Evolutionary conservation across 805 yeast genomes (phyloP).

Genomic region (Yarrowia sp.): DNA sequence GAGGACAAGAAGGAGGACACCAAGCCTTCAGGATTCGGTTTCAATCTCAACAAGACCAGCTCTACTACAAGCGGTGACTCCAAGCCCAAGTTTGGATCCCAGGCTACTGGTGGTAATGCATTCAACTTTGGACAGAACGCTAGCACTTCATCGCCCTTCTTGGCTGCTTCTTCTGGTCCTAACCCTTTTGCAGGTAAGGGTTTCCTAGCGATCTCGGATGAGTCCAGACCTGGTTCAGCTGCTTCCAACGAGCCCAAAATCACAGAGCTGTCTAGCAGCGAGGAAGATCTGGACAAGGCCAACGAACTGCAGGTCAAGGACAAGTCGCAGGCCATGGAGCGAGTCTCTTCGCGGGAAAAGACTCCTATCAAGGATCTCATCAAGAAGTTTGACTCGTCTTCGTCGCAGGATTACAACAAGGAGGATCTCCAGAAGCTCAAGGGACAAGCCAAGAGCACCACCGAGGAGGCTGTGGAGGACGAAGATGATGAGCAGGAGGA

Average conservation of each 20-base stretch:
- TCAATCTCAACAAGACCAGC: not conserved
- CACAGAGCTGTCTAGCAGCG: constrained; percentile 17
- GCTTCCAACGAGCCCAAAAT: constrained; percentile 3
- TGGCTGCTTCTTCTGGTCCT: not conserved
- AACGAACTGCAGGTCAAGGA: constrained; percentile 25
- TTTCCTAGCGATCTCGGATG: not conserved
- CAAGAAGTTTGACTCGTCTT: constrained; percentile 37
- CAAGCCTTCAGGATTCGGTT: constrained; percentile 8
- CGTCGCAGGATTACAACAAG: constrained; percentile 22
- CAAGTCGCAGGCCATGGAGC: constrained; percentile 25
- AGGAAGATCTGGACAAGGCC: constrained; percentile 12
- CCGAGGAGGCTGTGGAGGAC: constrained; percentile 30
- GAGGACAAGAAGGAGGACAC: constrained; percentile 2
- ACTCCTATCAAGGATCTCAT: constrained; percentile 29
- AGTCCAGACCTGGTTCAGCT: not conserved
- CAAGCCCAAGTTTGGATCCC: constrained; percentile 18
- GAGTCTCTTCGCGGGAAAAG: constrained; percentile 11
- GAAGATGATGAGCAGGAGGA: constrained; percentile 39
- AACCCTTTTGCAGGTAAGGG: constrained; percentile 29
- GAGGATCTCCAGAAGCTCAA: constrained; percentile 35
- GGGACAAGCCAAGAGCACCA: constrained; percentile 3
- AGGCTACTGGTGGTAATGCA: constrained; percentile 1
- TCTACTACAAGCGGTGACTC: not conserved
- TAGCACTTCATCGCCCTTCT: not conserved
- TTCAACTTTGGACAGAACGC: constrained; percentile 1